phyloP scores from a whole-genome alignment of 768 basidiomycete species.

The Psilocybe cubensis region DNA sequence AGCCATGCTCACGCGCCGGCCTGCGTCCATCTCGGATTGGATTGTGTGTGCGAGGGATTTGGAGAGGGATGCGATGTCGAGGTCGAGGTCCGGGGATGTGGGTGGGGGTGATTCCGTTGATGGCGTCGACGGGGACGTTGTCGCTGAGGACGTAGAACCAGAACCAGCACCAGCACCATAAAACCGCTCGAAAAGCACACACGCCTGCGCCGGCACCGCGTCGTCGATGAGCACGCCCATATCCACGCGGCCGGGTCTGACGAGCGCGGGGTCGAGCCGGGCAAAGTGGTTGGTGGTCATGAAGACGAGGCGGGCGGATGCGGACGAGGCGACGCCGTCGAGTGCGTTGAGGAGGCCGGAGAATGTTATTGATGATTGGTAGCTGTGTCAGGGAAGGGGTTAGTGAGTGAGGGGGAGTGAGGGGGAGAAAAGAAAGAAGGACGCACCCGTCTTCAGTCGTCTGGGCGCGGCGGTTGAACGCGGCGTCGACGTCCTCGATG shows the following conservation, averaged over 20 bases:
- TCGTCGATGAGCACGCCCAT: conserved; percentile 84
- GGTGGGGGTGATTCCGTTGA: no score
- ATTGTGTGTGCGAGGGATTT: conserved; percentile 57
- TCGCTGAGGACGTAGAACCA: no score
- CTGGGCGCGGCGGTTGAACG: conserved; percentile 92
- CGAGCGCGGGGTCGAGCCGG: conserved; percentile 89
- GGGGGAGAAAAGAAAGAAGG: conserved; percentile 12
- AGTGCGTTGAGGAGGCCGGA: conserved; percentile 97
- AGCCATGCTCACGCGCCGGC: conserved; percentile 88
- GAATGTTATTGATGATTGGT: conserved; percentile 95
- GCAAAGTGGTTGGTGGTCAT: conserved; percentile 98
- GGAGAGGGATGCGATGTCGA: conserved; percentile 48
- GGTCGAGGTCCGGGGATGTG: conserved; percentile 27
- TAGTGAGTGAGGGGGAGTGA: conserved; percentile 5
- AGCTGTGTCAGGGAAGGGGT: conserved; percentile 27
- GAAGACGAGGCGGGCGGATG: conserved; percentile 97
- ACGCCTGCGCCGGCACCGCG: conserved; percentile 81
- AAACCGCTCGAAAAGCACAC: conserved; percentile 79
- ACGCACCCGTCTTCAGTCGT: conserved; percentile 90
- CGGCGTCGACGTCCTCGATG: conserved; percentile 97
- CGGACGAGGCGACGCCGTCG: conserved; percentile 96
- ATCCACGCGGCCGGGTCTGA: conserved; percentile 96
- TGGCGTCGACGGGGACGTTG: no score
- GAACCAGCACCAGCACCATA: conserved; percentile 68
- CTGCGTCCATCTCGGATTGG: conserved; percentile 49